A percentile compares a stretch with the other conserved stretches of the same genome.
phyloP scores from a whole-genome alignment of 2,329 filamentous ascomycete genomes.

The Paraphoma chrysanthemicola region DNA sequence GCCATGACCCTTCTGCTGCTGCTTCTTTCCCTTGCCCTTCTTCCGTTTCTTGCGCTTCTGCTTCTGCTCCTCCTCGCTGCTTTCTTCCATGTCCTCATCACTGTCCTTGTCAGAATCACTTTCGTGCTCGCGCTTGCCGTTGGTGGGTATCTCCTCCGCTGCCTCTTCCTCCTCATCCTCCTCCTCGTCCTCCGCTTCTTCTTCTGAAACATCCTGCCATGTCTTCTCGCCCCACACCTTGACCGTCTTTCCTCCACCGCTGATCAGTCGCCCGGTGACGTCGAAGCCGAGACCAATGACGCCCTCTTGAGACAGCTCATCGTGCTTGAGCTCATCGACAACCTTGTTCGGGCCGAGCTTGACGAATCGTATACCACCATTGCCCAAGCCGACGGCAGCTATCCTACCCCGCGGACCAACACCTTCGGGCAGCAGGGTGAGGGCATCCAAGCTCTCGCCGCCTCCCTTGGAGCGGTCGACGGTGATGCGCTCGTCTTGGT shows the following conservation, averaged over 20 bases:
- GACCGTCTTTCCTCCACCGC: constrained; percentile 81
- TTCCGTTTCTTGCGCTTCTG: constrained; percentile 54
- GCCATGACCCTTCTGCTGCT: constrained; percentile 39
- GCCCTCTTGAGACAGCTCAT: constrained; percentile 76
- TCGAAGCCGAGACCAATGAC: constrained; percentile 86
- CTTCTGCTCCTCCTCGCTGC: constrained; percentile 53
- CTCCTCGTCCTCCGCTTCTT: constrained; percentile 58
- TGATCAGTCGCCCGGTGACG: constrained; percentile 84
- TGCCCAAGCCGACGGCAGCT: constrained; percentile 80
- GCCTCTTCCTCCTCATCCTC: constrained; percentile 57
- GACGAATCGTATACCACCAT: constrained; percentile 80
- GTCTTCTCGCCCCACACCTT: constrained; percentile 87
- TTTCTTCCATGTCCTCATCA: constrained; percentile 49
- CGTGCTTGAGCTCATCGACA: constrained; percentile 72
- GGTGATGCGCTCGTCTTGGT: constrained; percentile 87
- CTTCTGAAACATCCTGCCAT: constrained; percentile 51
- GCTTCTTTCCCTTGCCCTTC: constrained; percentile 46
- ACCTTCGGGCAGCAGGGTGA: constrained; percentile 74
- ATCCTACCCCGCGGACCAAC: constrained; percentile 73
- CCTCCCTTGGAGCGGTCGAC: constrained; percentile 69
- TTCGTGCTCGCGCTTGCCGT: constrained; percentile 34
- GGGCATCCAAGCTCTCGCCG: constrained; percentile 81
- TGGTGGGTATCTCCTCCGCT: constrained; percentile 46
- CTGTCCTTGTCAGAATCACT: constrained; percentile 57
- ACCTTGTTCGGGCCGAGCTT: constrained; percentile 77